Conservation (phyloP, 1,284 basidiomycete genomes). For the Trichosporon asahii region DNA sequence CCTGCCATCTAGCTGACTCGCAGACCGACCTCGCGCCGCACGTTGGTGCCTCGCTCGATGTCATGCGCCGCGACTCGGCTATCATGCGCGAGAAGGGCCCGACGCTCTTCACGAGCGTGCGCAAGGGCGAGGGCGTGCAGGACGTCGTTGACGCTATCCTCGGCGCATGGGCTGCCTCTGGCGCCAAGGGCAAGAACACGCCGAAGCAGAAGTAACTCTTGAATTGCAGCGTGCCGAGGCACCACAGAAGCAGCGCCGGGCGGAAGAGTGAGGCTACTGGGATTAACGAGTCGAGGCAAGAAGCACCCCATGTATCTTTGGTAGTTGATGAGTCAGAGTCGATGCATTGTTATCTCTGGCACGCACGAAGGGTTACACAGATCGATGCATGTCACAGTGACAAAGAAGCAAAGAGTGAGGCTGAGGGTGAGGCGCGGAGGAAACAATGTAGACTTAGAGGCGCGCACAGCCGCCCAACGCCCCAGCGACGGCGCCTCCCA, state of each 20-base stretch:
- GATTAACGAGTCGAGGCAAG: background rate
- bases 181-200: constrained; percentile 43
- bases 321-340: background rate
- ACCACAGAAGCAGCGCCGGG: background rate
- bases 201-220: constrained; percentile 21
- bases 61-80: constrained; percentile 91
- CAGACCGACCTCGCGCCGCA: constrained; percentile 89
- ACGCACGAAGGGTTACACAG: background rate
- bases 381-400: background rate
- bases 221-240: background rate
- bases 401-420: background rate
- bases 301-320: background rate
- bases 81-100: constrained; percentile 92
- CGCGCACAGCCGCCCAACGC: background rate
- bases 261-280: background rate
- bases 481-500: background rate
- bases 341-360: background rate
- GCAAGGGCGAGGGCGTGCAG: constrained; percentile 73
- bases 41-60: constrained; percentile 87
- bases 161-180: constrained; percentile 72
- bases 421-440: background rate
- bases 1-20: background rate
- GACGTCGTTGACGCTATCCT: constrained; percentile 79
- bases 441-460: constrained; percentile 1
- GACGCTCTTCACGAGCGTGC: constrained; percentile 85